A percentile compares a stretch with the other conserved stretches of the same genome.
Evolutionary conservation across 2,329 filamentous ascomycete species (phyloP).

Genomic region (Juglanconis oblonga): DNA sequence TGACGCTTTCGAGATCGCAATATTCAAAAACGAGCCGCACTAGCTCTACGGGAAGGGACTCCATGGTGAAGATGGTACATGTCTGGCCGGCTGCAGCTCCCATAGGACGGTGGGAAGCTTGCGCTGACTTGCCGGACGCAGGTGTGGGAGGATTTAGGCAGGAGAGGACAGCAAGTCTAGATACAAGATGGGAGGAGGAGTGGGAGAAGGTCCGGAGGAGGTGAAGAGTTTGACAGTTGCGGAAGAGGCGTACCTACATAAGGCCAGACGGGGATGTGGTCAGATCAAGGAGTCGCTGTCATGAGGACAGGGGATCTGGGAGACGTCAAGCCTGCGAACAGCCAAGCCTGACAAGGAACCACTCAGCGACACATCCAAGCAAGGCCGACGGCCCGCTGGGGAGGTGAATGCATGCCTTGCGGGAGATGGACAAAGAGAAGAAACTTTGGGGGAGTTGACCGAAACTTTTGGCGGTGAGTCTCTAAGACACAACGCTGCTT

Average conservation of each 20-base stretch:
- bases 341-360: background rate
- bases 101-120: conserved; percentile 6
- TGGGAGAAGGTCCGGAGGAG: background rate
- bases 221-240: conserved; percentile 5
- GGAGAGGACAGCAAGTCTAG: background rate
- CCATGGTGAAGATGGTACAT: conserved; percentile 18
- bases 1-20: conserved; percentile 37
- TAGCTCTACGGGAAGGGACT: conserved; percentile 36
- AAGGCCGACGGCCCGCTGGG: background rate
- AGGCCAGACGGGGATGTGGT: conserved; percentile 4
- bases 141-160: background rate
- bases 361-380: background rate
- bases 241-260: conserved; percentile 18
- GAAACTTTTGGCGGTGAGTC: conserved; percentile 14
- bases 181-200: background rate
- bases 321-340: background rate
- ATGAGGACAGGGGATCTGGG: background rate
- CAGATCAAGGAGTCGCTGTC: background rate
- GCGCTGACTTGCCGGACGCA: background rate
- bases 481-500: conserved; percentile 12
- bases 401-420: background rate
- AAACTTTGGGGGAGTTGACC: conserved; percentile 7
- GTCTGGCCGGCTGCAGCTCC: conserved; percentile 14
- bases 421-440: background rate
- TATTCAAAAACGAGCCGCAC: conserved; percentile 40